Evolutionary conservation across 106 monocot species (phyloP).

Genomic region (Ottelia alismoides): DNA sequence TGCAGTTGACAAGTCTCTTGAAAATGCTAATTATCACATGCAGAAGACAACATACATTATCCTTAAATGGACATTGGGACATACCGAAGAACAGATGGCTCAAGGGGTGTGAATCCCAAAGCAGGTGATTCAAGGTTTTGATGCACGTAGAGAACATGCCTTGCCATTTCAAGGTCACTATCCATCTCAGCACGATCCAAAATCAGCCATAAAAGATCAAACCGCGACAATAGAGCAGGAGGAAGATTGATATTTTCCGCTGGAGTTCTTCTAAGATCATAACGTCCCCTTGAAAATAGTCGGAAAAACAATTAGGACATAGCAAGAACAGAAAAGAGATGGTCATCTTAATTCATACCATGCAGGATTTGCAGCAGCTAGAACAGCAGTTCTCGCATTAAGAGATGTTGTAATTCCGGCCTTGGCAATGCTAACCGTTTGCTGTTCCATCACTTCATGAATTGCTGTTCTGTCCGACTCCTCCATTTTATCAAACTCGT

Average conservation of each 20-base stretch:
- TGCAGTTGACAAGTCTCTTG: no score
- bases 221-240: slow-evolving; percentile 91
- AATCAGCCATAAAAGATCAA: slow-evolving; percentile 94
- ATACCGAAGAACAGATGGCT: no score
- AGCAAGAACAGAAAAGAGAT: no score
- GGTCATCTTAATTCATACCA: no score
- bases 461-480: slow-evolving; percentile 97
- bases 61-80: no score
- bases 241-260: slow-evolving; percentile 99
- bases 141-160: slow-evolving; percentile 89
- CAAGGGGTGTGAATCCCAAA: no score
- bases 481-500: slow-evolving; percentile 99
- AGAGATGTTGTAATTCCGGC: slow-evolving; percentile 98
- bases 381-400: slow-evolving; percentile 94
- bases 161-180: slow-evolving; percentile 91
- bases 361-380: slow-evolving; percentile 99
- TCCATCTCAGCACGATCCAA: slow-evolving; percentile 98
- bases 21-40: no score
- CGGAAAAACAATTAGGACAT: slow-evolving; percentile 4
- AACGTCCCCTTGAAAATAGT: slow-evolving; percentile 99
- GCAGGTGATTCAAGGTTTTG: no score
- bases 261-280: slow-evolving; percentile 93
- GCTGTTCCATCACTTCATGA: slow-evolving; percentile 99
- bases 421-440: slow-evolving; percentile 99
- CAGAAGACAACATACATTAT: no score